A percentile compares a stretch with the other conserved stretches of the same genome.
These are phyloP conservation scores for Colletotrichum chlorophyti DNA, from an alignment of 2,329 filamentous ascomycete species.

Conservation along the genomic window DNA sequence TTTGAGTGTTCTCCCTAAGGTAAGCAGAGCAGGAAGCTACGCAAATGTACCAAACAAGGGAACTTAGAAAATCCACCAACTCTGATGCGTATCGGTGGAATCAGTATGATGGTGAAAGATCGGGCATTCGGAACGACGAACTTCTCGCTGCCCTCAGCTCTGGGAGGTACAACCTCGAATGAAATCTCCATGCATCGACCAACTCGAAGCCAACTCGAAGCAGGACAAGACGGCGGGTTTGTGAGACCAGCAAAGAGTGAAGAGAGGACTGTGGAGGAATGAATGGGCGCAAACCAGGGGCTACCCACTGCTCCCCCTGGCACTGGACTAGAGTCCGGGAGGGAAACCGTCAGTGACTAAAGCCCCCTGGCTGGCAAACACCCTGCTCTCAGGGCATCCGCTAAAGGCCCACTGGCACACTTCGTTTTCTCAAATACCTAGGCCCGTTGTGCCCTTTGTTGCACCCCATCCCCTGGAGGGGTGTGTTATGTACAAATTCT, in stretches of 20 bases:
- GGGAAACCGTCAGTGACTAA: constrained; percentile 7
- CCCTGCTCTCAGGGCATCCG: constrained; percentile 13
- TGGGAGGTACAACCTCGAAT: no score
- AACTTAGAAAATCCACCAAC: constrained; percentile 17
- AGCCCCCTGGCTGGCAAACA: constrained; percentile 10
- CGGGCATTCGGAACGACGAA: background rate
- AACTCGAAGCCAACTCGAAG: background rate
- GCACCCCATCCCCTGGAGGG: background rate
- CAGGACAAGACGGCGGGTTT: no score
- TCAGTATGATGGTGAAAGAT: background rate
- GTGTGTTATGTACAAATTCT: background rate
- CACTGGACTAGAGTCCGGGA: constrained; percentile 1
- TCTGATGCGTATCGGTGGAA: background rate
- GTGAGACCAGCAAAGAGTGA: constrained; percentile 6
- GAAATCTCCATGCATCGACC: no score
- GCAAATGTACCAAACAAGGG: no score
- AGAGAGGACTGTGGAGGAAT: constrained; percentile 5
- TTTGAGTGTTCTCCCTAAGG: background rate
- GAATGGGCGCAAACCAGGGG: constrained; percentile 9
- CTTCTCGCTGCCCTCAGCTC: constrained; percentile 5
- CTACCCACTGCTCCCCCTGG: background rate
- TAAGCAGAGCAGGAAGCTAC: constrained; percentile 9
- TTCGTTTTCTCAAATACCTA: constrained; percentile 4
- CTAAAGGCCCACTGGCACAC: constrained; percentile 9
- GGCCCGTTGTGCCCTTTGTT: background rate